Evolutionary conservation across 2,329 filamentous ascomycete species (phyloP).

Genomic region (Ceratocystis cacaofunesta): DNA sequence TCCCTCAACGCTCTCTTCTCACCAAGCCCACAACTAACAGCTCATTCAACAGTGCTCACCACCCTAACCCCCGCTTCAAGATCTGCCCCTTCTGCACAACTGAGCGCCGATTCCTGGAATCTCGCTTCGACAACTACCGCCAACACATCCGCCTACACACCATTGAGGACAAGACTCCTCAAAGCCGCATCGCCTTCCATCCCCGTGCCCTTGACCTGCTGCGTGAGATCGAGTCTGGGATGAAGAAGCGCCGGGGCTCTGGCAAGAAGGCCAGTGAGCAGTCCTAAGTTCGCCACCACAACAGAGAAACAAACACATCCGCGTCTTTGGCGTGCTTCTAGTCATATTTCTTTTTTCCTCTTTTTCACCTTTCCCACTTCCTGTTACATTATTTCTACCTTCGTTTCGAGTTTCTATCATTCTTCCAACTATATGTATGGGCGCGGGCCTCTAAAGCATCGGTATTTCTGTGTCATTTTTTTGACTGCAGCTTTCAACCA

Average conservation of each 20-base stretch:
- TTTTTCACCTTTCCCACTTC: conserved; percentile 1
- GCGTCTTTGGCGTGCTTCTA: conserved; percentile 7
- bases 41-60: conserved; percentile 15
- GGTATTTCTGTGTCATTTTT: not conserved
- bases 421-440: conserved; percentile 5
- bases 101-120: conserved; percentile 13
- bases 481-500: not conserved
- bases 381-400: conserved; percentile 11
- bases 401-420: conserved; percentile 9
- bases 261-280: conserved; percentile 15
- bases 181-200: conserved; percentile 24
- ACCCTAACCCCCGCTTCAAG: conserved; percentile 13
- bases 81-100: conserved; percentile 17
- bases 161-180: conserved; percentile 19
- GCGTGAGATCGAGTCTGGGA: conserved; percentile 17
- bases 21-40: not conserved
- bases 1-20: not conserved
- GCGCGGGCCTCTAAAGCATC: conserved; percentile 3
- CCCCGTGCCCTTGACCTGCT: conserved; percentile 20
- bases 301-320: not conserved
- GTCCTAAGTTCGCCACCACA: conserved; percentile 3
- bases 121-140: conserved; percentile 27
- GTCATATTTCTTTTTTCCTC: conserved; percentile 9
- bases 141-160: conserved; percentile 28
- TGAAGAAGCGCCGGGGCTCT: conserved; percentile 17